Evolutionary conservation across 1,284 basidiomycete species (phyloP), one percentile per base, ranked within the genome.

Genomic region (Naganishia sp.): DNA sequence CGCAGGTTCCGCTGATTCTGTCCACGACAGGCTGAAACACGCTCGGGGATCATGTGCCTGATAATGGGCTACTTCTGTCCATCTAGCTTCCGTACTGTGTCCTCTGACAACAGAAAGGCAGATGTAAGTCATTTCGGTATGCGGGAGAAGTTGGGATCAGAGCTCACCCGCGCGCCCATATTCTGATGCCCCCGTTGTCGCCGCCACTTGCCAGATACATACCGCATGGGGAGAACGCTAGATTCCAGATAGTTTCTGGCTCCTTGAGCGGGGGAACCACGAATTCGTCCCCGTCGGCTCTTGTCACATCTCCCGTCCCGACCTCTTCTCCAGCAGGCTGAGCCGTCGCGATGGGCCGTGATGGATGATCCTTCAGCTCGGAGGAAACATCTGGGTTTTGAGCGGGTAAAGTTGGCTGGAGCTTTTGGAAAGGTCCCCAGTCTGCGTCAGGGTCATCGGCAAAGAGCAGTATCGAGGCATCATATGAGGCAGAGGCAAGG

Each of bases 401-500:
- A 9, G 73, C 64, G 1, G 89, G 89, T 0, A 84, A 80, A 73
- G 94, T 90, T 2, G 92, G 92, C 0, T 84, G 84, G 3, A 96
- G 83, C 0, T 92, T 93, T 64, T 86, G 79, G 72, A 92, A 90
- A 74, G 88, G 89, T 77, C 87, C 94, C 93, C 96, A 98, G 78
- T 99, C 95, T 71, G 95, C 93, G 23, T 87, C 86, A 0, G 93
- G 92, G 77, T 99, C 95, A 77, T 98, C 94, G 66, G 90, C 82
- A 79, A 96, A 95, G 28, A 99, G 85, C 73, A 92, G 93, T 78
- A 99, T 91, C 7, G 90, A 92, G 74, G 98, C 93, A 77, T 99
- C 96, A 80, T 99, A 99, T 0, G 94, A 97, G 10, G 88, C 92
- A 4, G 94, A 97, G 11, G 95, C 96, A 63, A 99, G 88, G 65